phyloP scores from a whole-genome alignment of 805 yeast genomes.

The Zygosaccharomyces kombuchaensis region DNA sequence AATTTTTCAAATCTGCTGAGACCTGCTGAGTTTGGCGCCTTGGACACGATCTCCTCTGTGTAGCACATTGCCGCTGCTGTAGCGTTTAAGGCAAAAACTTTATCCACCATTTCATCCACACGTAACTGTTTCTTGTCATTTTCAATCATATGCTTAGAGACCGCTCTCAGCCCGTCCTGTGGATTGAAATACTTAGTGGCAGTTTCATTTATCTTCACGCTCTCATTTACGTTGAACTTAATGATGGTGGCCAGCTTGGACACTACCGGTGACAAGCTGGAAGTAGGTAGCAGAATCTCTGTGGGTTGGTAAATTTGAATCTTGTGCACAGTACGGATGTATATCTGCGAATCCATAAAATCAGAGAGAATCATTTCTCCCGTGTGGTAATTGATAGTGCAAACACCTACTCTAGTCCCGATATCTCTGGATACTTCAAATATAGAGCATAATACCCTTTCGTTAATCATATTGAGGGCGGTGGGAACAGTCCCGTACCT shows the following conservation, averaged over 20 bases:
- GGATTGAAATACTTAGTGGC: constrained; percentile 27
- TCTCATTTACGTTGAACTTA: constrained; percentile 30
- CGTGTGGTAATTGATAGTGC: constrained; percentile 37
- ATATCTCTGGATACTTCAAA: constrained; percentile 29
- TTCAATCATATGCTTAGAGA: constrained; percentile 22
- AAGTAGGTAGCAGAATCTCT: constrained; percentile 36
- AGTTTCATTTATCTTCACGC: constrained; percentile 25
- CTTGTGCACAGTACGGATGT: constrained; percentile 42
- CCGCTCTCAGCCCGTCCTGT: constrained; percentile 23
- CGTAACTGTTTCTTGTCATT: constrained; percentile 1
- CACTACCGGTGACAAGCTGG: constrained; percentile 25
- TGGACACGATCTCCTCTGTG: constrained; percentile 15
- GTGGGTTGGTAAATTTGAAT: constrained; percentile 35
- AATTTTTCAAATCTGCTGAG: constrained; percentile 28
- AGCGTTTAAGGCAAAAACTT: constrained; percentile 34
- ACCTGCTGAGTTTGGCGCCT: constrained; percentile 7
- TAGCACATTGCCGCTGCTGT: constrained; percentile 33
- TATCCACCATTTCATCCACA: constrained; percentile 27
- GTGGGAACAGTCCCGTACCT: not conserved
- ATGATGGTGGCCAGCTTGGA: constrained; percentile 37
- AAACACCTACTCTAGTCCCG: constrained; percentile 37
- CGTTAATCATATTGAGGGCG: not conserved
- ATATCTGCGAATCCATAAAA: constrained; percentile 43
- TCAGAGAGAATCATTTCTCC: constrained; percentile 39
- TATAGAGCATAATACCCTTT: constrained; percentile 28